Evolutionary conservation across 352 stramenopile genomes (phyloP).

Genomic region (Pythium sukuiense): DNA sequence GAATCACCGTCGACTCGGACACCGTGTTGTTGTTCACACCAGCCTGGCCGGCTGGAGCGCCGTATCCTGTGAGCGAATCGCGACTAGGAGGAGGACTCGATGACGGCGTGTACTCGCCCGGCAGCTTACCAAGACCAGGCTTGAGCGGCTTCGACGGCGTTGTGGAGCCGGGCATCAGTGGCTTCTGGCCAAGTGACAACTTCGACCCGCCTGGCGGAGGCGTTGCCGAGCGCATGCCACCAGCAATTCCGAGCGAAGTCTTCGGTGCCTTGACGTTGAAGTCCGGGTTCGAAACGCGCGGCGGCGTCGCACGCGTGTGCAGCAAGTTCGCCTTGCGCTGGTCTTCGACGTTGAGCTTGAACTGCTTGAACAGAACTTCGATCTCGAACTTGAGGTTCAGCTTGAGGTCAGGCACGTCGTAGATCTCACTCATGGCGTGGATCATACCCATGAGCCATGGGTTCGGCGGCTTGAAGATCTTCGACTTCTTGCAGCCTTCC

Average conservation of each 20-base stretch:
- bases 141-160: conserved; percentile 64
- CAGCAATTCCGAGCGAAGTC: conserved; percentile 17
- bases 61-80: conserved; percentile 31
- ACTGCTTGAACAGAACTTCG: conserved; percentile 99
- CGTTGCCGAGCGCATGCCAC: conserved; percentile 45
- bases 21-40: conserved; percentile 30
- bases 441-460: conserved; percentile 99
- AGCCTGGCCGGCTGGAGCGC: conserved; percentile 1
- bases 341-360: conserved; percentile 97
- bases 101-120: conserved; percentile 47
- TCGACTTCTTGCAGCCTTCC: conserved; percentile 96
- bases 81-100: conserved; percentile 49
- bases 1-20: conserved; percentile 96
- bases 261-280: conserved; percentile 96
- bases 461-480: conserved; percentile 98
- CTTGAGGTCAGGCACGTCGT: conserved; percentile 99
- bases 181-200: conserved; percentile 32
- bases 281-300: conserved; percentile 96
- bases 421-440: conserved; percentile 96
- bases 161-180: conserved; percentile 25
- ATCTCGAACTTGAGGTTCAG: conserved; percentile 99
- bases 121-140: conserved; percentile 33
- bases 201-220: conserved; percentile 53
- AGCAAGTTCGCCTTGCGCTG: conserved; percentile 93
- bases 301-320: conserved; percentile 85